Base-by-base conservation (phyloP, 495 filamentous ascomycete genomes). In the Penicillium bialowiezense region DNA sequence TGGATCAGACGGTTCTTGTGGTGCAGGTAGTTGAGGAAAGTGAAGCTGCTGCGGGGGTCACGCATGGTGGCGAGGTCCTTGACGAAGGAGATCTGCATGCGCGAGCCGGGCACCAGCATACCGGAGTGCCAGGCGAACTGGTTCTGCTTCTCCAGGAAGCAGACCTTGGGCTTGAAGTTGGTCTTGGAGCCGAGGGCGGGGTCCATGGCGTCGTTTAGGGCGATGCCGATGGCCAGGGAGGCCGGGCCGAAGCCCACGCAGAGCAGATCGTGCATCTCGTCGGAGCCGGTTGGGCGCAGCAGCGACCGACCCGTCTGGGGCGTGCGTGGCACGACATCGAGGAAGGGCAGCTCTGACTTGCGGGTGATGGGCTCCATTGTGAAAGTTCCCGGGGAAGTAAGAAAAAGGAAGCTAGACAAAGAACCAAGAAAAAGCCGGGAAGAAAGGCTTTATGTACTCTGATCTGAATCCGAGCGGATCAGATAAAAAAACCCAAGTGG, bases 21-120 rank as follows among this genome's bases (percentile, higher is more conserved):
- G 69, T 92, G 84, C 2, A 98, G 79, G 63, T 97, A 97, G 65
- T 96, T 97, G 51, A 96, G 73, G 69, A 98, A 98, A 5, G 92
- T 97, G 70, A 97, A 98, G 55, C 90, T 75, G 44, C 89, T 95
- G 48, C 86, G 83, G 2, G 92, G 92, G 54, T 97, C 83, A 32
- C 92, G 79, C 36, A 96, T 70, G 7, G 90, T 93, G 9, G 93
- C 92, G 49, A 98, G 77, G 58, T 97, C 93, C 73, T 98, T 98
- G 68, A 98, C 76, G 76, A 97, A 98, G 26, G 89, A 92, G 50
- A 98, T 97, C 67, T 98, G 92, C 92, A 98, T 98, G 63, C 86
- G 88, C 10, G 90, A 87, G 38, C 90, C 90, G 0, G 90, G 90
- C 1, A 98, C 80, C 45, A 96, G 79, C 92, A 98, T 98, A 29